Percentiles rank a stretch among this genome's conserved stretches.
Evolutionary conservation across 2,329 filamentous ascomycete species (phyloP).

Genomic region (Sporothrix mexicana): DNA sequence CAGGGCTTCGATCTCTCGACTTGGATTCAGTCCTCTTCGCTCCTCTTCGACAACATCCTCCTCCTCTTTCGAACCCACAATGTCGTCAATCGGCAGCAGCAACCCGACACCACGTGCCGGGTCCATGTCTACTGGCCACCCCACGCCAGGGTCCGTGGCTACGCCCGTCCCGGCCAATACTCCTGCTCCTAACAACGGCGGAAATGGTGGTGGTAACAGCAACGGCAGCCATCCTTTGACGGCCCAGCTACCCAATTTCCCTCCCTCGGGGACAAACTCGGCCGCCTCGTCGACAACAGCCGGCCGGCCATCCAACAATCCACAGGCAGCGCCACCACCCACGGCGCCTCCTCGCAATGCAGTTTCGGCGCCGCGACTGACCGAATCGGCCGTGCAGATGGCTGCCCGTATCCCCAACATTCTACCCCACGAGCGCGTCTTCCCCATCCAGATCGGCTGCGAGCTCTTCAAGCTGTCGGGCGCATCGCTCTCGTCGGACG

Average conservation of each 20-base stretch:
- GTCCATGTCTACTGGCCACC: conserved; percentile 24
- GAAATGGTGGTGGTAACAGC: background rate
- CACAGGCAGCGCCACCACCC: too few relatives aligned
- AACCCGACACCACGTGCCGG: conserved; percentile 28
- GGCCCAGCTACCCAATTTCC: conserved; percentile 16
- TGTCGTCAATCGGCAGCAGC: conserved; percentile 26
- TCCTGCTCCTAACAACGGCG: conserved; percentile 4
- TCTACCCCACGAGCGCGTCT: conserved; percentile 73
- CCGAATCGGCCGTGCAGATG: background rate
- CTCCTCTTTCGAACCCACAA: background rate
- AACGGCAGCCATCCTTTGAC: background rate
- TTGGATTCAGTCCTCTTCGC: background rate
- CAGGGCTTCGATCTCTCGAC: background rate
- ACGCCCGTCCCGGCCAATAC: background rate
- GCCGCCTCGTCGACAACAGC: background rate
- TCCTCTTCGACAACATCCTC: background rate
- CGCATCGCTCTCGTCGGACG: conserved; percentile 76
- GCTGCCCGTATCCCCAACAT: conserved; percentile 55
- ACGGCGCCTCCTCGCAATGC: background rate
- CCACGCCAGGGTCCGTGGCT: conserved; percentile 23
- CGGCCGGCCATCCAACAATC: background rate
- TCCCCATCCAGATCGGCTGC: conserved; percentile 75
- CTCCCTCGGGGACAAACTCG: background rate
- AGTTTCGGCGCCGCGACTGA: background rate
- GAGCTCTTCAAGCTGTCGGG: conserved; percentile 76